These are phyloP conservation scores for Ophiostoma himal-ulmi DNA, from an alignment of 2,329 filamentous ascomycete genomes.

Conservation along the genomic window DNA sequence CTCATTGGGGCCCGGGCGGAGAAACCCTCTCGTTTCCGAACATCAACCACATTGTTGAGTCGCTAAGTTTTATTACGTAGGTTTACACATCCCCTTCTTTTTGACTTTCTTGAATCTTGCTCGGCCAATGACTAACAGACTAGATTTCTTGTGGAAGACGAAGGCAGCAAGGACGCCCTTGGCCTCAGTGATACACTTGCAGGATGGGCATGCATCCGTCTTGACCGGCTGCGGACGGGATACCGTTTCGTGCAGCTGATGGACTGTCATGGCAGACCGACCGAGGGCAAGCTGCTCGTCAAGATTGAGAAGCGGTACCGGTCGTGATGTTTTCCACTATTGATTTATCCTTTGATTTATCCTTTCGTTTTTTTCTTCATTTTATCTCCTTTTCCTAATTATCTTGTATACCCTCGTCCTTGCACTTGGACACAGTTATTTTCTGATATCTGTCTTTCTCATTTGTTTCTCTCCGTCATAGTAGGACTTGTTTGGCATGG, in stretches of 20 bases:
- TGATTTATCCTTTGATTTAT: neutral
- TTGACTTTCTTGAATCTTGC: constrained; percentile 17
- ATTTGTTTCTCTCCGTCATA: neutral
- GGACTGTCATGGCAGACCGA: constrained; percentile 41
- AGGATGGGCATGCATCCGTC: constrained; percentile 55
- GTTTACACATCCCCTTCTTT: constrained; percentile 30
- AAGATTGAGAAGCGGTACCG: constrained; percentile 45
- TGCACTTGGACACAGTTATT: neutral
- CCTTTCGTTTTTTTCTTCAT: neutral
- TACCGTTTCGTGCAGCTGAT: constrained; percentile 51
- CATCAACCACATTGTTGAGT: constrained; percentile 56
- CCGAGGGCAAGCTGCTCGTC: constrained; percentile 47
- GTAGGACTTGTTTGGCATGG: neutral
- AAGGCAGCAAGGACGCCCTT: constrained; percentile 31
- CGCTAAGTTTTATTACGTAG: constrained; percentile 68
- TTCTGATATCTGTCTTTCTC: neutral
- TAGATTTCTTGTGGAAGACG: constrained; percentile 53
- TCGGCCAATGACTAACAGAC: neutral
- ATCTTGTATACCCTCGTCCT: neutral
- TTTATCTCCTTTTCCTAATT: neutral
- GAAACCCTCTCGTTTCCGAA: constrained; percentile 54
- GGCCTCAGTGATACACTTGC: constrained; percentile 33
- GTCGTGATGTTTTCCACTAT: neutral
- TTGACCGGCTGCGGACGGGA: constrained; percentile 51
- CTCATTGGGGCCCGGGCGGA: constrained; percentile 53